Evolutionary conservation across 202 grass and related monocot genomes (phyloP), one percentile per base, ranked within the genome.

Genomic region (Zoysia matrella): DNA sequence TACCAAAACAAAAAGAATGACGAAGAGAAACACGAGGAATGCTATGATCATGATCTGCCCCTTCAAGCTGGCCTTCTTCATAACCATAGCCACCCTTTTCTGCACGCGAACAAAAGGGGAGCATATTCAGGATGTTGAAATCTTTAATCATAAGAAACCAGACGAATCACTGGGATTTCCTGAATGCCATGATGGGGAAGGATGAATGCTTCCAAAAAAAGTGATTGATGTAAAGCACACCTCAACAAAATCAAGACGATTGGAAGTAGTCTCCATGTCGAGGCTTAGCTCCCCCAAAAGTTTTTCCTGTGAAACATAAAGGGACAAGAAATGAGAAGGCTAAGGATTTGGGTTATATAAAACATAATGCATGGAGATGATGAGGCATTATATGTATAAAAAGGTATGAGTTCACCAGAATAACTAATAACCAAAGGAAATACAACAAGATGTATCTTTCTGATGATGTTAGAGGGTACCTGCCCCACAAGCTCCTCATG

Each of bases 241-340:
- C 96, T 95, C 92, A 74, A 99, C 96, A 87, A 99, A 99, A 46
- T 99, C 91, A 47, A 99, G 89, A 62, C 92, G 81, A 69, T 99
- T 95, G 12, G 96, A 87, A 62, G 92, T 99, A 48, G 96, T 99
- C 85, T 99, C 92, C 92, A 95, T 99, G 53, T 99, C 93, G 12
- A 93, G 70, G 83, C 93, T 93, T 65, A 99, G 71, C 46, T 99
- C 96, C 60, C 87, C 92, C 83, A 95, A 67, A 75, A 98, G 94
- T 82, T 85, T 98, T 75, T 98, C 96, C 92, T 98, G 71, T 40
- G 53, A 4, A 62, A 68, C 11, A 79, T 67, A 69, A 14, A 60
- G 6, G 41, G 45, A 63, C 48, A 5, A 41, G 0, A 52, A 0
- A 0, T 8, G 8, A 41, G 0, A 47, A 0, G 0, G 54, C 7